A percentile compares a stretch with the other conserved stretches of the same genome.
These are phyloP conservation scores for Maudiozyma turicensis DNA, from an alignment of 805 yeast genomes.

Conservation along the genomic window DNA sequence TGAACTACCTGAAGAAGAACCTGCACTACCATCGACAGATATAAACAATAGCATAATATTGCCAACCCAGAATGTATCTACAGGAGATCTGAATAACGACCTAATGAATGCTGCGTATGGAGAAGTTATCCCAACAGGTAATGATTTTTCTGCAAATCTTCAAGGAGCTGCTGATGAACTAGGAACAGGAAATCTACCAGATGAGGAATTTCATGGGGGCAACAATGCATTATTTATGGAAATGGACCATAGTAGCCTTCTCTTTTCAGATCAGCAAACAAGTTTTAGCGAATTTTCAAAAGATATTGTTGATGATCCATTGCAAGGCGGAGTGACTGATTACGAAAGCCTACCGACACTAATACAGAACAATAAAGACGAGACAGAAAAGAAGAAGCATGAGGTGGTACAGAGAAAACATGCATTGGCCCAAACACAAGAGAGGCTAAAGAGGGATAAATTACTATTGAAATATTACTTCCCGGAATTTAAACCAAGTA, in stretches of 20 bases:
- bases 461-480: slow-evolving; percentile 38
- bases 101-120: slow-evolving; percentile 1
- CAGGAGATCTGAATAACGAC: not conserved
- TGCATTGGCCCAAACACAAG: slow-evolving; percentile 1
- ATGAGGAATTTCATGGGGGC: slow-evolving; percentile 15
- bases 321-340: not conserved
- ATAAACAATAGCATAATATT: not conserved
- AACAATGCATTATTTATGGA: slow-evolving; percentile 28
- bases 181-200: slow-evolving; percentile 1
- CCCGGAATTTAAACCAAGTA: slow-evolving; percentile 43
- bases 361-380: not conserved
- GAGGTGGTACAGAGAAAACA: slow-evolving; percentile 4
- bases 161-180: slow-evolving; percentile 3
- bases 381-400: slow-evolving; percentile 4
- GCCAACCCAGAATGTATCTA: not conserved
- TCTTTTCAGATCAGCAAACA: slow-evolving; percentile 13
- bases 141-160: slow-evolving; percentile 5
- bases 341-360: not conserved
- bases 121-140: not conserved
- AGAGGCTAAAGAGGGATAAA: slow-evolving; percentile 23
- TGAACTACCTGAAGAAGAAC: slow-evolving; percentile 26
- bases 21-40: not conserved
- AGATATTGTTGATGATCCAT: slow-evolving; percentile 3
- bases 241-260: slow-evolving; percentile 13
- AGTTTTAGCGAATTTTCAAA: slow-evolving; percentile 11